Evolutionary conservation across 164 flowering plant genomes (phyloP).

Genomic region (Brasenia schreberi): DNA sequence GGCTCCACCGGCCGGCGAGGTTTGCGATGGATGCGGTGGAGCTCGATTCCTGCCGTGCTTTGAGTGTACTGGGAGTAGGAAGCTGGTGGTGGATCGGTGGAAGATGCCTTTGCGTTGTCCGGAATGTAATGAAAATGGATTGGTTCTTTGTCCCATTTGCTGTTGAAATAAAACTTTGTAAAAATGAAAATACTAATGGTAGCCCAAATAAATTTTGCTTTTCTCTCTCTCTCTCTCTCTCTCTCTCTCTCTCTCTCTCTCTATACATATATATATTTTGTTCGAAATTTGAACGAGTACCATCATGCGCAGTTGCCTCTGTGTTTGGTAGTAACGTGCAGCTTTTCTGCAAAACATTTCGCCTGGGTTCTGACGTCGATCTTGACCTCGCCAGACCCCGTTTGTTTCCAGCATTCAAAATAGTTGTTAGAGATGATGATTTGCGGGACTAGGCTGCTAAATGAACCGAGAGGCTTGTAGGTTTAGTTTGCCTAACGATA

Average conservation of each 20-base stretch:
- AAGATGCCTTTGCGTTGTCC: constrained; percentile 43
- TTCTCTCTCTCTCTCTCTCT: not conserved
- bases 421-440: too few relatives aligned
- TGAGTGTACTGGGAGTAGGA: constrained; percentile 76
- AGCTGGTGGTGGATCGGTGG: constrained; percentile 21
- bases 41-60: constrained; percentile 78
- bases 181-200: not conserved
- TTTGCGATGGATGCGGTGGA: constrained; percentile 87
- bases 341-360: too few relatives aligned
- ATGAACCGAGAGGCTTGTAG: too few relatives aligned
- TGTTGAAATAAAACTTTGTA: constrained; percentile 19
- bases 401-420: too few relatives aligned
- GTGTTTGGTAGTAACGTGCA: too few relatives aligned
- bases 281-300: not conserved
- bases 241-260: not conserved
- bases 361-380: too few relatives aligned
- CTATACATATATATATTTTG: too few relatives aligned
- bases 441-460: too few relatives aligned
- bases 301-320: too few relatives aligned
- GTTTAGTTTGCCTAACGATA: too few relatives aligned
- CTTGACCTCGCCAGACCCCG: too few relatives aligned
- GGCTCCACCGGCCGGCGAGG: constrained; percentile 16
- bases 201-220: not conserved
- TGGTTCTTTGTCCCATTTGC: constrained; percentile 81
- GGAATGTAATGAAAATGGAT: constrained; percentile 95